These are phyloP conservation scores for Rhizophora apiculata DNA, from an alignment of 345 rosid species.

Conservation along the genomic window DNA sequence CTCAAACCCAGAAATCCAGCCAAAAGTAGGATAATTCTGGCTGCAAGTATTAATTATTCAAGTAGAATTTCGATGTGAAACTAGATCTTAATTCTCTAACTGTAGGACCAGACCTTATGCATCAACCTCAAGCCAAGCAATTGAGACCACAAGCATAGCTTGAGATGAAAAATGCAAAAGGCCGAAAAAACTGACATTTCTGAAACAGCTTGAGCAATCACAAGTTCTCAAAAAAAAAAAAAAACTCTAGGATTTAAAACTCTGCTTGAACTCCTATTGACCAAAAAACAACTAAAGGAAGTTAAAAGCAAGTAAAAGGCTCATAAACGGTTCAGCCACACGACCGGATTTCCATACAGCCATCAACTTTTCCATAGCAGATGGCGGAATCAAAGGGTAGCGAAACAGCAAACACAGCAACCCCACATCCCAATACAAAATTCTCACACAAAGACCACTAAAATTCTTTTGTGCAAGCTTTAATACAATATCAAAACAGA, in stretches of 20 bases:
- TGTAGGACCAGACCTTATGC: not conserved
- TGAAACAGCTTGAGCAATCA: not conserved
- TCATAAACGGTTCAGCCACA: conserved; percentile 23
- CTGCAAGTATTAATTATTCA: not conserved
- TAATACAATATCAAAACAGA: not conserved
- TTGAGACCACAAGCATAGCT: not conserved
- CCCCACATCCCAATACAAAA: conserved; percentile 27
- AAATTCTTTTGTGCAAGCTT: not conserved
- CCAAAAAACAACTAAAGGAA: not conserved
- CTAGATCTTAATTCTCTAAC: not conserved
- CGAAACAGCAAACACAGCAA: conserved; percentile 22
- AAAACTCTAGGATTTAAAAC: not conserved
- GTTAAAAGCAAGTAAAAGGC: conserved; percentile 23
- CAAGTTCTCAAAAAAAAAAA: not conserved
- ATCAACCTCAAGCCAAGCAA: not conserved
- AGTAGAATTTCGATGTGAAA: not conserved
- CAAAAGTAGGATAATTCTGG: conserved; percentile 7
- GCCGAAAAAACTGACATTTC: not conserved
- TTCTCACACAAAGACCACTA: conserved; percentile 15
- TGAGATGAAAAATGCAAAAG: conserved; percentile 12
- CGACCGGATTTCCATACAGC: conserved; percentile 45
- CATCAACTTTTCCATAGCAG: conserved; percentile 26
- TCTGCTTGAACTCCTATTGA: conserved; percentile 2
- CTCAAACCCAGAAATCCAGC: not conserved
- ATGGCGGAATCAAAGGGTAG: conserved; percentile 36